phyloP scores from a whole-genome alignment of 345 rosid species.

The Melaleuca quinquenervia region DNA sequence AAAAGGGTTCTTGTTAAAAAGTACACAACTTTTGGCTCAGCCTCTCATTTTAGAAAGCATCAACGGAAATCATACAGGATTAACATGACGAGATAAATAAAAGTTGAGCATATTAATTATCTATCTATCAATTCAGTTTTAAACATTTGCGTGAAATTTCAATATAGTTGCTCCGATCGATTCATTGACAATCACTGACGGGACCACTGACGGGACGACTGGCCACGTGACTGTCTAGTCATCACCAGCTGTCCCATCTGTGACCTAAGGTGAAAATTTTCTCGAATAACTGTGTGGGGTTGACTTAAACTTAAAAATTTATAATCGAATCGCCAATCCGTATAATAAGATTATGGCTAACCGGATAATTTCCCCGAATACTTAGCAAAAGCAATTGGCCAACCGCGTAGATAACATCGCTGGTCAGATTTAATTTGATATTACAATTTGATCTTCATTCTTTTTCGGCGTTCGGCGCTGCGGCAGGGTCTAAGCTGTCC shows the following conservation, averaged over 20 bases:
- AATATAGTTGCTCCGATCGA: fast-evolving
- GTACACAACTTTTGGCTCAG: background rate
- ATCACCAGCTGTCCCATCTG: fast-evolving
- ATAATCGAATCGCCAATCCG: no score
- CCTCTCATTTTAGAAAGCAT: background rate
- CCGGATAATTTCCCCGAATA: background rate
- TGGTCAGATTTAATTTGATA: background rate
- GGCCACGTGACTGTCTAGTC: fast-evolving
- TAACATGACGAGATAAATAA: background rate
- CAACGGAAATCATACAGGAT: background rate
- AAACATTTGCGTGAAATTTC: fast-evolving
- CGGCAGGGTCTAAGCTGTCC: no score
- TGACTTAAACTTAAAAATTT: no score
- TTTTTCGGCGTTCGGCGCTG: background rate
- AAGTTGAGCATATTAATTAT: background rate
- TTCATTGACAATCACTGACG: fast-evolving
- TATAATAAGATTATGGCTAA: no score
- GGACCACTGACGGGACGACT: no score
- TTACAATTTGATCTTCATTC: background rate
- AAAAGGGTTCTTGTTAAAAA: background rate
- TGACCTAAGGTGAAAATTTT: fast-evolving
- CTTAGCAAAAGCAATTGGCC: background rate
- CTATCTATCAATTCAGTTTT: fast-evolving
- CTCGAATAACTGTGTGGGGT: no score
- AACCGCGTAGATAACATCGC: background rate